These are phyloP conservation scores for Boletus speciosus DNA, from an alignment of 768 basidiomycete genomes.

Conservation along the genomic window DNA sequence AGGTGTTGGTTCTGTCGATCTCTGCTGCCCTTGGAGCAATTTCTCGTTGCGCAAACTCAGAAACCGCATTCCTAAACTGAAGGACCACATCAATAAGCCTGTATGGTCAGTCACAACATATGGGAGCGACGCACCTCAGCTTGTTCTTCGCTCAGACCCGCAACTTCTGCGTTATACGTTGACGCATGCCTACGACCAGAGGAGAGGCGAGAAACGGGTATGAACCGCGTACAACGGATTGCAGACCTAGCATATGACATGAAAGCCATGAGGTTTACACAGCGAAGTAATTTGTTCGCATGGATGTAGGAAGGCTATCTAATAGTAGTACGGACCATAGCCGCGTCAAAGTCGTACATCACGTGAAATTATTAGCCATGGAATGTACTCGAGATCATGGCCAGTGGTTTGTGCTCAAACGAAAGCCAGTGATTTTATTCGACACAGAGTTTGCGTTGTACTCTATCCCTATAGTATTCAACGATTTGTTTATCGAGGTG, in stretches of 20 bases:
- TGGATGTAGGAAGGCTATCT: no score
- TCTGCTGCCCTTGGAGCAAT: constrained; percentile 82
- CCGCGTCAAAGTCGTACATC: constrained; percentile 2
- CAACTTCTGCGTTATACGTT: constrained; percentile 68
- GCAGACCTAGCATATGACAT: constrained; percentile 11
- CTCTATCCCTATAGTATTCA: constrained; percentile 32
- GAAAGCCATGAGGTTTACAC: constrained; percentile 9
- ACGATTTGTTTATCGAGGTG: constrained; percentile 70
- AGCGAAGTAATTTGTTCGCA: neutral
- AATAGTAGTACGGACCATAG: constrained; percentile 12
- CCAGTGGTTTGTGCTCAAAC: neutral
- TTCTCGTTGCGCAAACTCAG: constrained; percentile 78
- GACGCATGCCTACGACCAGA: constrained; percentile 31
- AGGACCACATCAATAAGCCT: neutral
- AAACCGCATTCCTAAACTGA: constrained; percentile 79
- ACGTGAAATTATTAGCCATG: constrained; percentile 1
- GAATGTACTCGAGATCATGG: neutral
- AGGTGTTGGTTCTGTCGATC: constrained; percentile 81
- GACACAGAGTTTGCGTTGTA: constrained; percentile 17
- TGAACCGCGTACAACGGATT: neutral
- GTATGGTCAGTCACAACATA: neutral
- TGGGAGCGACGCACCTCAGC: constrained; percentile 52
- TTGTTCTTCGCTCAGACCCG: constrained; percentile 78
- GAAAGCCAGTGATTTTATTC: constrained; percentile 9
- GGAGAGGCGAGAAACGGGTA: neutral